phyloP scores from a whole-genome alignment of 768 basidiomycete genomes.

The Chalciporus chontae region DNA sequence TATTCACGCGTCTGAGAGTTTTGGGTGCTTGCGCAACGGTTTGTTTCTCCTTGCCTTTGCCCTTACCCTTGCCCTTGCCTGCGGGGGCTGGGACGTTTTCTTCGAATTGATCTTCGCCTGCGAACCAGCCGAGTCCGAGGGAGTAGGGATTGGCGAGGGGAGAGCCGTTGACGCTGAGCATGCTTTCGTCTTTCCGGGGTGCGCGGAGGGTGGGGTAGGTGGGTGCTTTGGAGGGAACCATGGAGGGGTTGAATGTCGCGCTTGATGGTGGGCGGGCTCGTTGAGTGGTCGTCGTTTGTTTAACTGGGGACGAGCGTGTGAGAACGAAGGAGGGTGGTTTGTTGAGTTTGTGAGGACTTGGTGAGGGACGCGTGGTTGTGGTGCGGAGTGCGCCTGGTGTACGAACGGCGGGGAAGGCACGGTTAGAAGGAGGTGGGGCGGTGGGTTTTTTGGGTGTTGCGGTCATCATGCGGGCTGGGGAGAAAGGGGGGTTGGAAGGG shows the following conservation, averaged over 20 bases:
- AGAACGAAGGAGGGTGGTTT: conserved; percentile 25
- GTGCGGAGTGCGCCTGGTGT: conserved; percentile 39
- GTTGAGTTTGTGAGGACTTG: conserved; percentile 34
- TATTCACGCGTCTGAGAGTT: conserved; percentile 45
- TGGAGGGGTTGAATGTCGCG: conserved; percentile 67
- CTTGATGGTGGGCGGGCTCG: conserved; percentile 51
- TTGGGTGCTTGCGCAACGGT: conserved; percentile 9
- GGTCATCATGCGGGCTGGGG: conserved; percentile 42
- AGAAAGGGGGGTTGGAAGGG: conserved; percentile 3
- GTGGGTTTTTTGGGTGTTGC: conserved; percentile 51
- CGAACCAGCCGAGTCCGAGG: conserved; percentile 60
- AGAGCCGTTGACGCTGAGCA: conserved; percentile 81
- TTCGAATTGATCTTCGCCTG: conserved; percentile 33
- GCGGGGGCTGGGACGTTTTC: conserved; percentile 2
- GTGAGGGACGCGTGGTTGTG: conserved; percentile 29
- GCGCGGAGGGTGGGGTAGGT: conserved; percentile 51
- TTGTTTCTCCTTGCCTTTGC: conserved; percentile 26
- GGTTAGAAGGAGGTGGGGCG: conserved; percentile 45
- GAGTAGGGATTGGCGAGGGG: conserved; percentile 78
- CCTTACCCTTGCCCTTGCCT: conserved; percentile 9
- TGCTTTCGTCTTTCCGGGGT: conserved; percentile 70
- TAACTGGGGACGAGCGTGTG: conserved; percentile 51
- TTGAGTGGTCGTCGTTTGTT: conserved; percentile 28
- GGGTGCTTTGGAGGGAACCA: conserved; percentile 44
- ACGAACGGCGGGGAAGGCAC: conserved; percentile 38